Base-by-base conservation (phyloP, 495 filamentous ascomycete genomes). In the Aspergillus affinis region DNA sequence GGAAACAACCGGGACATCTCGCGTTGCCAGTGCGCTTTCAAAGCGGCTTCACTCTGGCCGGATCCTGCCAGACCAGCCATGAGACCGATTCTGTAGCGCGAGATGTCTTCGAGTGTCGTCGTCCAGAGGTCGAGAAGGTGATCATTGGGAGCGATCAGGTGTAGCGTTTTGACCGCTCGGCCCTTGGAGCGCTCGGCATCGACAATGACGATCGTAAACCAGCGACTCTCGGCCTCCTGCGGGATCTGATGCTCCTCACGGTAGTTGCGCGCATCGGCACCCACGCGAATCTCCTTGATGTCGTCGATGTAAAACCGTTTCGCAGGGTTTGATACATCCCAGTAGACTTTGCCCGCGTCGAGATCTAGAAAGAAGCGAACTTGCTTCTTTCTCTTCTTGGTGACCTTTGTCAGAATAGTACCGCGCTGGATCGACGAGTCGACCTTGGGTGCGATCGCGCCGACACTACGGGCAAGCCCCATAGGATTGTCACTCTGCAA, bases 231-330 rank as follows among this genome's bases (percentile, higher is more conserved):
- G 5, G 78, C 76, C 10, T 83, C 79, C 55, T 85, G 80, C 4
- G 85, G 63, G 29, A 94, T 71, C 44, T 85, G 81, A 65, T 89
- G 88, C 67, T 96, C 93, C 69, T 96, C 88, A 12, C 90, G 88
- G 64, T 96, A 96, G 63, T 95, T 92, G 49, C 86, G 82, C 36
- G 92, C 92, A 68, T 97, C 91, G n/a, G 84, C 80, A 41, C 91
- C 93, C 41, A 86, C 83, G 54, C 92, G 86, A 48, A 98, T 90
- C 61, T 96, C 91, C 64, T 88, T 88, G 65, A 98, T 92, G 67
- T 98, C 91, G 62, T 98, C 94, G 58, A 98, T 87, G 68, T 95
- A 95, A 63, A 98, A 89, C 18, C 82, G 84, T 61, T 96, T 97
- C 1, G 86, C 82, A 0, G 88, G 84, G 53, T 90, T 90, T 4